These are phyloP conservation scores for Lecanoromycetidae sp. DNA, from an alignment of 2,329 filamentous ascomycete species.

Conservation along the genomic window DNA sequence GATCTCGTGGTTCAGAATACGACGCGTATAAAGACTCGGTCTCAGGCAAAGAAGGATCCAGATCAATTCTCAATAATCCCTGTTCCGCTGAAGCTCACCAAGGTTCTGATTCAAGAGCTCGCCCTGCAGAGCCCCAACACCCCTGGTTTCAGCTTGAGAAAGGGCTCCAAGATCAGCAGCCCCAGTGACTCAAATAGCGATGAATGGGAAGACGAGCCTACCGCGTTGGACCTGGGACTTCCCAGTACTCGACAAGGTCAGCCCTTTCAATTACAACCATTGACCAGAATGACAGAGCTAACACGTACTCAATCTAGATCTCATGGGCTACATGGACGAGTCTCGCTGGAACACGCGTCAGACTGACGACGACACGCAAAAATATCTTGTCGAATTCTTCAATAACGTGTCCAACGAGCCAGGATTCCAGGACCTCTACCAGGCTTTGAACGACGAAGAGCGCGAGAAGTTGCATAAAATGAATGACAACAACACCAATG, in stretches of 20 bases:
- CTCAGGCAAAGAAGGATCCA: conserved; percentile 75
- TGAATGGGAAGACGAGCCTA: conserved; percentile 79
- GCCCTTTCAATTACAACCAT: background rate
- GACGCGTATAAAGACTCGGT: conserved; percentile 84
- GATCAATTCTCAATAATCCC: conserved; percentile 81
- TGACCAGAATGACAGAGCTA: background rate
- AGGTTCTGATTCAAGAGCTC: conserved; percentile 87
- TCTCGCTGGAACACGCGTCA: conserved; percentile 36
- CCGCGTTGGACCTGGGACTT: conserved; percentile 59
- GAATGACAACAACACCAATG: conserved; percentile 14
- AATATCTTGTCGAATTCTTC: conserved; percentile 75
- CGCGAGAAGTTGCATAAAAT: conserved; percentile 17
- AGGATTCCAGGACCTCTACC: conserved; percentile 45
- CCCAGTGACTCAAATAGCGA: conserved; percentile 63
- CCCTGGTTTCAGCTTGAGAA: conserved; percentile 15
- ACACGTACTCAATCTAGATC: conserved; percentile 34
- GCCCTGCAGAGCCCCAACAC: conserved; percentile 52
- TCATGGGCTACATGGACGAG: conserved; percentile 47
- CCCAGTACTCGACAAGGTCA: conserved; percentile 31
- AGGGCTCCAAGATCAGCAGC: conserved; percentile 35
- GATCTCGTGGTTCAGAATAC: conserved; percentile 73
- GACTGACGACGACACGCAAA: conserved; percentile 81
- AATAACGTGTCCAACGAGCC: conserved; percentile 40
- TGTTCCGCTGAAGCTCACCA: conserved; percentile 87
- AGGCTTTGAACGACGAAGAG: conserved; percentile 41